Conservation (phyloP, 306 rosid species). For the Elaeagnus macrophylla region DNA sequence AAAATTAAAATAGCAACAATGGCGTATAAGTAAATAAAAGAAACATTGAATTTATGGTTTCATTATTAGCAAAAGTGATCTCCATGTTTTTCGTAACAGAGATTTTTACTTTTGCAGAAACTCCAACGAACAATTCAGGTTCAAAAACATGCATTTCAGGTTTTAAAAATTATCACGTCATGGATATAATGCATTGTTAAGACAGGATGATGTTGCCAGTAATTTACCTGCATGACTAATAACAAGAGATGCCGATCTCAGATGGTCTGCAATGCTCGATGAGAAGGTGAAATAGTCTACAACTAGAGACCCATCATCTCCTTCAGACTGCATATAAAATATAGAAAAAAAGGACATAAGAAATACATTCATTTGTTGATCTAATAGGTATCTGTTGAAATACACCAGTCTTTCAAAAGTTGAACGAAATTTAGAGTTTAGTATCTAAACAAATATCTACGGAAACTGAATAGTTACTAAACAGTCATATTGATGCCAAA, state of each 20-base stretch:
- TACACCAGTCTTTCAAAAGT: no score
- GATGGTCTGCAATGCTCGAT: constrained; percentile 76
- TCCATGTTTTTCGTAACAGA: no score
- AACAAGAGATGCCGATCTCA: constrained; percentile 77
- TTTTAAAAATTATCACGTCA: not conserved
- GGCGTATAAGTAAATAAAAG: no score
- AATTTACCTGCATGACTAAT: constrained; percentile 73
- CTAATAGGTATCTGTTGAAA: not conserved
- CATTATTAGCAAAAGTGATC: no score
- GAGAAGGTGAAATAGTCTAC: constrained; percentile 81
- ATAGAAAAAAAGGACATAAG: not conserved
- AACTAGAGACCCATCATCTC: constrained; percentile 40
- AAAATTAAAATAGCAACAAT: no score
- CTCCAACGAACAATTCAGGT: no score
- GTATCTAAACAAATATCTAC: no score
- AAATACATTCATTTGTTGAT: not conserved
- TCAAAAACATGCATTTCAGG: not conserved
- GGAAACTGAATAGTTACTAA: no score
- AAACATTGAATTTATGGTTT: no score
- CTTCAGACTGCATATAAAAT: constrained; percentile 39
- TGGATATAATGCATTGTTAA: not conserved
- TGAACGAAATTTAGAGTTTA: no score
- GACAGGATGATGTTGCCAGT: not conserved
- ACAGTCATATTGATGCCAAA: no score
- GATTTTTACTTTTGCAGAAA: no score